Evolutionary conservation across 305 asterid genomes (phyloP), one percentile per base, ranked within the genome.

Genomic region (Fraxinus dipetala): DNA sequence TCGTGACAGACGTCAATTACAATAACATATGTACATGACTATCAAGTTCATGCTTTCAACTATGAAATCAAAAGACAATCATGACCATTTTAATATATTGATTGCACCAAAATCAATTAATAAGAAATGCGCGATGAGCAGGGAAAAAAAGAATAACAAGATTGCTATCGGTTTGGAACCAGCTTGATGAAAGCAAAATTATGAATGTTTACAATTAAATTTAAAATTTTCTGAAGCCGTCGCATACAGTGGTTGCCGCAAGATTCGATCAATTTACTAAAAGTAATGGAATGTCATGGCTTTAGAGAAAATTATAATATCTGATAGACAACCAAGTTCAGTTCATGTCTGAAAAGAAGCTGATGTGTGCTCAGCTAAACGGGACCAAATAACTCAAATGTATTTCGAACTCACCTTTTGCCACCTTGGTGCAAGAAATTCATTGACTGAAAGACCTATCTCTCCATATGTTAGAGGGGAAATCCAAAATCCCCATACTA

Each of bases 351-450:
- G 65, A 54, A 54, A 54, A 54, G 65, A 54, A 54, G 31, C 31
- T 20, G 70, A 61, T 10, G 16, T 40, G 51, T 40, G 14, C 51
- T 40, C 51, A 40, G 51, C 51, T 10, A 40, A 40, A 40, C 51
- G 16, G 51, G 51, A 40, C 16, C 13, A 9, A 22, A 22, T 61
- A 61, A 20, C 69, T 51, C 18, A 51, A 59, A 59, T 45, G 30
- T 61, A 8, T 20, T 14, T 8, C 31, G 63, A 74, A 24, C 67
- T 69, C 67, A 72, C 82, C 83, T 72, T 82, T 76, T 88, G 86
- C 92, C 92, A 90, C 35, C 92, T 72, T 70, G 88, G 88, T n/a
- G 89, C 85, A 6, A 80, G 90, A 83, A 90, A 86, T 78, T 90
- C 93, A 76, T 89, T 87, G 4, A 85, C 28, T 1, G 92, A 11